Evolutionary conservation across 2,329 filamentous ascomycete species (phyloP), one percentile per base, ranked within the genome.

Genomic region (Dichotomopilus funicola): DNA sequence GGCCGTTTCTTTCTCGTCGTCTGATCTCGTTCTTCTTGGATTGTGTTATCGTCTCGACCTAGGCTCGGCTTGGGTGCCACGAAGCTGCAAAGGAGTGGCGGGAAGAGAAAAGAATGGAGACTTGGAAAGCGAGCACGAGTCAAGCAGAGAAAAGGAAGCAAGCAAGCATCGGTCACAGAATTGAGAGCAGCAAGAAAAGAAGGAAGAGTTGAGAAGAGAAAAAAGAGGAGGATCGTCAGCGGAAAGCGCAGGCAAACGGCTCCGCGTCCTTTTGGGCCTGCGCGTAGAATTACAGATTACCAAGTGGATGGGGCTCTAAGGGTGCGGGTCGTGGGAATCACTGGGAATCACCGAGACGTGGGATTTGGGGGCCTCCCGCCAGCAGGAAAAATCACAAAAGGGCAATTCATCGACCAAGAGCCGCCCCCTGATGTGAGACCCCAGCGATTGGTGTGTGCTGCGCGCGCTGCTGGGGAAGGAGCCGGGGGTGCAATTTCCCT

Each of bases 401-500:
- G 51, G 36, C 34, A 45, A 52, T 52, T 52, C 6, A 53, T 40
- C 19, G 38, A 27, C 51, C 42, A 19, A 35, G 27, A 36, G 12
- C 12, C 43, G 38, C 57, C 57, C 51, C 51, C 57, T 10, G 33
- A 7, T 10, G 12, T 19, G 10, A 19, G 41, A 10, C 11, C 10
- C 44, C 33, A 38, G 45, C 51, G 45, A 54, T 54, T 54, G 52
- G 45, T 35, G 36, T 44, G 34, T 8, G 42, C 33, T 46, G 8
- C 34, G 33, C 13, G 34, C 19, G 31, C 45, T 43, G 37, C 44
- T 45, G 41, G 42, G 41, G 8, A 13, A 35, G 41, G 46, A 44
- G 49, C 51, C 56, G 55, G 57, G 59, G 47, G 12, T 46, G 58
- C 46, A 57, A 59, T 63, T 61, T 61, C 60, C 54, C 59, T 51